Conservation (phyloP, 2,329 filamentous ascomycete genomes). For the Blastomyces parvus region DNA sequence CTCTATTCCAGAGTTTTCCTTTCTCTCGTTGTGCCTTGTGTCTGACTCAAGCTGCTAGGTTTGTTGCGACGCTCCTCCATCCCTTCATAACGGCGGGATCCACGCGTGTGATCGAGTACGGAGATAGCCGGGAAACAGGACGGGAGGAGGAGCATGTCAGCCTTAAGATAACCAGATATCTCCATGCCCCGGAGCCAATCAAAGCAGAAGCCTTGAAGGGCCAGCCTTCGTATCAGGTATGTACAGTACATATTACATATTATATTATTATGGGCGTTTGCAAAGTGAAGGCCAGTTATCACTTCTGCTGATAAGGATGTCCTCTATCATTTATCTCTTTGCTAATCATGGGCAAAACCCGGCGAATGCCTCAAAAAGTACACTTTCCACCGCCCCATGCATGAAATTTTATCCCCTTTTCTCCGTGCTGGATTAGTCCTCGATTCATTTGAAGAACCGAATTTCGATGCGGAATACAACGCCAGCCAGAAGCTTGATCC, state of each 20-base stretch:
- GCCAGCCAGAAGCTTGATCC: conserved; percentile 6
- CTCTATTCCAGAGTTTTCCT: not conserved
- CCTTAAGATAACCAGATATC: conserved; percentile 36
- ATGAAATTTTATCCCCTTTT: conserved; percentile 38
- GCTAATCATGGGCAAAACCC: not conserved
- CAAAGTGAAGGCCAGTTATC: not conserved
- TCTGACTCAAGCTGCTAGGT: conserved; percentile 23
- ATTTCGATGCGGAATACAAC: conserved; percentile 31
- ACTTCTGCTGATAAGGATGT: not conserved
- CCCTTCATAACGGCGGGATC: conserved; percentile 43
- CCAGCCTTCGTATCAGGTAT: conserved; percentile 31
- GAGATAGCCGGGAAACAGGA: conserved; percentile 29
- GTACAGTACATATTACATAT: not conserved
- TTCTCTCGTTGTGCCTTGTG: not conserved
- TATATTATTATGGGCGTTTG: not conserved
- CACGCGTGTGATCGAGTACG: conserved; percentile 33
- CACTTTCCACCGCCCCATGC: conserved; percentile 40
- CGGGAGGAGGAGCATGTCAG: conserved; percentile 28
- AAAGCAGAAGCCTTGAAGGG: conserved; percentile 30
- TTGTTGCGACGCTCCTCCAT: conserved; percentile 42
- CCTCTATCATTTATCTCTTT: not conserved
- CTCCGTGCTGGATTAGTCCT: conserved; percentile 36
- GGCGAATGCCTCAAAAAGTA: conserved; percentile 14
- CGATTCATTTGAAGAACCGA: conserved; percentile 41
- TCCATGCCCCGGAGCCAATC: conserved; percentile 36